Conservation (phyloP, 805 yeast genomes). For the Wickerhamiella azymoides region DNA sequence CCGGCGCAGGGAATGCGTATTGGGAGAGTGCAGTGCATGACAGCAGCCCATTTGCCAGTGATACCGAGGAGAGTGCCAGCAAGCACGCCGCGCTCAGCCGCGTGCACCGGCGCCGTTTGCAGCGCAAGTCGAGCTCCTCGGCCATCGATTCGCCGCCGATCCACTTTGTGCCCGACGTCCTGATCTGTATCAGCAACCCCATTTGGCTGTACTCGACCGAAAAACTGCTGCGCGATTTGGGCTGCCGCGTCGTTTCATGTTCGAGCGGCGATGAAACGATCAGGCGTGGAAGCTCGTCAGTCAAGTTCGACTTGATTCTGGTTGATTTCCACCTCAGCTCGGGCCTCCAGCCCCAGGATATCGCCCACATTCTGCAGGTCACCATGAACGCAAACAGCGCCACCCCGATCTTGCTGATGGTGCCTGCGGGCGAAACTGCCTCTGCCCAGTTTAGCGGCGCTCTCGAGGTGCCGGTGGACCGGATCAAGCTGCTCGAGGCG, state of each 20-base stretch:
- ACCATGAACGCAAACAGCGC: slow-evolving; percentile 65
- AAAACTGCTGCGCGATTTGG: slow-evolving; percentile 48
- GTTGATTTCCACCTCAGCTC: slow-evolving; percentile 41
- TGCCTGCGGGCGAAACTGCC: slow-evolving; percentile 18
- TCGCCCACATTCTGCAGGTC: slow-evolving; percentile 63
- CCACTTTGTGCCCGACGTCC: slow-evolving; percentile 30
- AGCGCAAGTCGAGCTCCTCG: slow-evolving; percentile 13
- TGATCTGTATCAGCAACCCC: slow-evolving; percentile 80
- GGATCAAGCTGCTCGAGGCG: slow-evolving; percentile 24
- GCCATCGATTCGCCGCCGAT: neutral
- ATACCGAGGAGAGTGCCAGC: slow-evolving; percentile 14
- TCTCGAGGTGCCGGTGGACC: slow-evolving; percentile 54
- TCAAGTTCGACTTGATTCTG: slow-evolving; percentile 70
- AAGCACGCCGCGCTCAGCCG: slow-evolving; percentile 15
- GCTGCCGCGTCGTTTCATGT: slow-evolving; percentile 69
- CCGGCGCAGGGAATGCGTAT: slow-evolving; percentile 19
- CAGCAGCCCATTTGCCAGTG: slow-evolving; percentile 22
- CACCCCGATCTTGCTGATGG: slow-evolving; percentile 69
- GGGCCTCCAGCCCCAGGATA: slow-evolving; percentile 45
- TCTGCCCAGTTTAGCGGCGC: slow-evolving; percentile 44
- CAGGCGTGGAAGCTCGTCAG: slow-evolving; percentile 66
- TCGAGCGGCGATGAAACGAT: slow-evolving; percentile 72
- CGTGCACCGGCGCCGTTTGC: slow-evolving; percentile 14
- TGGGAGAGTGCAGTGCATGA: slow-evolving; percentile 28
- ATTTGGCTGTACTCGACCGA: slow-evolving; percentile 57